These are phyloP conservation scores for Leptosphaerulina australis DNA, from an alignment of 2,329 filamentous ascomycete species.

Conservation along the genomic window DNA sequence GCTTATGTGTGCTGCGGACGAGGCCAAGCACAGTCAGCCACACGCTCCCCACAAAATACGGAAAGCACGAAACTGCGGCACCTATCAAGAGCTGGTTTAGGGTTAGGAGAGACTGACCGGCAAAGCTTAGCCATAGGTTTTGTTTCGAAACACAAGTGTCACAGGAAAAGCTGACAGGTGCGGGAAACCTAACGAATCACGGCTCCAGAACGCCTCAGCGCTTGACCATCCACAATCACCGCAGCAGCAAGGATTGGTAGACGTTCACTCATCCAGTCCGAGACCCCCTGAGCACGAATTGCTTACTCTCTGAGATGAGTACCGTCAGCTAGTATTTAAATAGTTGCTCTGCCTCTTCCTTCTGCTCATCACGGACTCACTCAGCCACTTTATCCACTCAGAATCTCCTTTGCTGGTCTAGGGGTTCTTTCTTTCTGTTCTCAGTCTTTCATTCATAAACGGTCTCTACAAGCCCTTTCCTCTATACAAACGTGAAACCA, in stretches of 20 bases:
- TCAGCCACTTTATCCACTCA: slow-evolving; percentile 13
- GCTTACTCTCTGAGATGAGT: slow-evolving; percentile 7
- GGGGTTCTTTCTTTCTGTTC: slow-evolving; percentile 10
- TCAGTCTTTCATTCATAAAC: slow-evolving; percentile 14
- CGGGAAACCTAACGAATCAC: slow-evolving; percentile 11
- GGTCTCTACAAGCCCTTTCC: slow-evolving; percentile 1
- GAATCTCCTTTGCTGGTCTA: slow-evolving; percentile 21
- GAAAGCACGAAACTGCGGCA: slow-evolving; percentile 4
- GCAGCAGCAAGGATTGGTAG: slow-evolving; percentile 17
- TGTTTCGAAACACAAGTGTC: slow-evolving; percentile 20
- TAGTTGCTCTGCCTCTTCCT: slow-evolving; percentile 10
- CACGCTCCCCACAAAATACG: not conserved
- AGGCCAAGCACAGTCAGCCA: slow-evolving; percentile 9
- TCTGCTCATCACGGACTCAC: not conserved
- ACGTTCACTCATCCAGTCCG: not conserved
- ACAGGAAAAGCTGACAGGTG: slow-evolving; percentile 5
- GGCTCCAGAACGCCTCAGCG: slow-evolving; percentile 2
- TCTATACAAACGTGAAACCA: not conserved
- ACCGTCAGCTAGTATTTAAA: slow-evolving; percentile 10
- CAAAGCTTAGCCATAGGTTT: slow-evolving; percentile 24
- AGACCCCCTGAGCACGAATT: slow-evolving; percentile 5
- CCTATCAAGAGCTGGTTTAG: slow-evolving; percentile 4
- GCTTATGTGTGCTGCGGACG: slow-evolving; percentile 1
- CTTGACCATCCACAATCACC: slow-evolving; percentile 11
- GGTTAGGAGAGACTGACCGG: slow-evolving; percentile 20